Evolutionary conservation across 345 rosid species (phyloP).

Genomic region (Noccaea bulbosa): DNA sequence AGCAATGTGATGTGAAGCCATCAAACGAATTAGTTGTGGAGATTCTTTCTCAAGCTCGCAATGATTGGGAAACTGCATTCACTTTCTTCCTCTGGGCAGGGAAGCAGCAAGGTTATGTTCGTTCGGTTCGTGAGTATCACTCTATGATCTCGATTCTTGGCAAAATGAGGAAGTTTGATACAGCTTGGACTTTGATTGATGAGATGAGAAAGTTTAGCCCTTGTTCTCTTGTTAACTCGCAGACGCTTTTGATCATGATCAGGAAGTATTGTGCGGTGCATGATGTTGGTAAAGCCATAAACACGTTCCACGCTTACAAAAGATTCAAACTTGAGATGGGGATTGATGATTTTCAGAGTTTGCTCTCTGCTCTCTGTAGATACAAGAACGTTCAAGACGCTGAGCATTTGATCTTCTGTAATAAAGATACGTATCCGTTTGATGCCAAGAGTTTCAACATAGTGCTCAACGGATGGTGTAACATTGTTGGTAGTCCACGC

Average conservation of each 20-base stretch:
- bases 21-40: constrained; percentile 67
- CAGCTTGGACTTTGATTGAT: constrained; percentile 85
- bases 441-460: constrained; percentile 83
- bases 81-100: constrained; percentile 89
- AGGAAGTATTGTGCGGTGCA: constrained; percentile 83
- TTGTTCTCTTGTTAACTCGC: constrained; percentile 70
- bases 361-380: constrained; percentile 89
- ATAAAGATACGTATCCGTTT: constrained; percentile 65
- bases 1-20: constrained; percentile 56
- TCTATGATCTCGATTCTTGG: constrained; percentile 83
- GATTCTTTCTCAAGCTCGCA: constrained; percentile 70
- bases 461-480: constrained; percentile 89
- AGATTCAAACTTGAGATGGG: constrained; percentile 61
- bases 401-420: constrained; percentile 85
- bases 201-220: constrained; percentile 69
- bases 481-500: constrained; percentile 72
- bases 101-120: constrained; percentile 63
- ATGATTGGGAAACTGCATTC: constrained; percentile 89
- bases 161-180: constrained; percentile 89
- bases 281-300: constrained; percentile 81
- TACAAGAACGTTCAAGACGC: constrained; percentile 94
- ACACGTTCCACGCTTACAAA: constrained; percentile 76
- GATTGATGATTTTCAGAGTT: constrained; percentile 83
- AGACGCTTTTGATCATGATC: constrained; percentile 85
- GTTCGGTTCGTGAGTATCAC: constrained; percentile 66